Percentiles rank a stretch among this genome's conserved stretches.
These are phyloP conservation scores for Chaetomiaceae sp. DNA, from an alignment of 2,329 filamentous ascomycete genomes.

Conservation along the genomic window DNA sequence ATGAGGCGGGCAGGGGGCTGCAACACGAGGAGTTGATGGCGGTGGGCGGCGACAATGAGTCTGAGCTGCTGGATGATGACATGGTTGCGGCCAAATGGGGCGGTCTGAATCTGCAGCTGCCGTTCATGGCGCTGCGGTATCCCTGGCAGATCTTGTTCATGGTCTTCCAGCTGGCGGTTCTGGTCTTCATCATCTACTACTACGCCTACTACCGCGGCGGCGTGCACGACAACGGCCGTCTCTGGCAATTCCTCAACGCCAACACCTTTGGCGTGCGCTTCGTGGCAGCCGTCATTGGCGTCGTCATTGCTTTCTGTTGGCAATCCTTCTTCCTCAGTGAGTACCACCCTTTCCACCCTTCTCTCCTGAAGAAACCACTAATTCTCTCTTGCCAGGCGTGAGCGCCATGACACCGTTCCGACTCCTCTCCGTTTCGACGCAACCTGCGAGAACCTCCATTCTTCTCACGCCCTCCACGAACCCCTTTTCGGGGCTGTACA, in stretches of 20 bases:
- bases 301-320: slow-evolving; percentile 37
- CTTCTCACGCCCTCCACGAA: slow-evolving; percentile 39
- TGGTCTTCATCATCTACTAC: slow-evolving; percentile 37
- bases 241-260: slow-evolving; percentile 31
- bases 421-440: slow-evolving; percentile 32
- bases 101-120: slow-evolving; percentile 14
- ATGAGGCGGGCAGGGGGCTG: slow-evolving; percentile 19
- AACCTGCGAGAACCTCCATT: slow-evolving; percentile 33
- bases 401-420: slow-evolving; percentile 41
- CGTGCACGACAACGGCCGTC: slow-evolving; percentile 17
- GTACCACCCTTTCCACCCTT: slow-evolving; percentile 6
- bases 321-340: slow-evolving; percentile 35
- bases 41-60: slow-evolving; percentile 3
- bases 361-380: neutral
- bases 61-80: slow-evolving; percentile 9
- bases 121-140: slow-evolving; percentile 32
- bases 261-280: slow-evolving; percentile 39
- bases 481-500: slow-evolving; percentile 39
- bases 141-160: slow-evolving; percentile 31
- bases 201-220: slow-evolving; percentile 32
- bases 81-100: slow-evolving; percentile 3
- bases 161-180: slow-evolving; percentile 29
- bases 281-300: slow-evolving; percentile 36
- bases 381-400: slow-evolving; percentile 33
- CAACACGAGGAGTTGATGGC: slow-evolving; percentile 17